These are phyloP conservation scores for Pseudogymnoascus sp. DNA, from an alignment of 2,329 filamentous ascomycete genomes.

Conservation along the genomic window DNA sequence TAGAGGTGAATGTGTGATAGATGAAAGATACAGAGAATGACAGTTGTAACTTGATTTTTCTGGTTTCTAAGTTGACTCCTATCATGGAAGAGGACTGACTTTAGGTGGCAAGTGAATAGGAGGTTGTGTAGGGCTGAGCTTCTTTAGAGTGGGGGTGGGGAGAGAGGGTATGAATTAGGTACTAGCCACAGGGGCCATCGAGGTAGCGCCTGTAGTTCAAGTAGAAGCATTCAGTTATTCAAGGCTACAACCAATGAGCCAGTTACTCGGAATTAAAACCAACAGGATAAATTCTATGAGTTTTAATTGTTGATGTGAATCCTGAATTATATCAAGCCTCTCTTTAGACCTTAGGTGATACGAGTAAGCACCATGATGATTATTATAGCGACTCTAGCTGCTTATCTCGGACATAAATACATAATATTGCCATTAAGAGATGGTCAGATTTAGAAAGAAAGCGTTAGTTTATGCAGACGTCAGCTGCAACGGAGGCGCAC, in stretches of 20 bases:
- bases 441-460: not conserved
- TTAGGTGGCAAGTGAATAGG: not conserved
- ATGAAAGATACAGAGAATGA: not conserved
- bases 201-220: too few relatives aligned
- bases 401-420: not conserved
- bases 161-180: too few relatives aligned
- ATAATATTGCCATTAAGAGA: not conserved
- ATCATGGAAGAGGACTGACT: not conserved
- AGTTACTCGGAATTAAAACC: too few relatives aligned
- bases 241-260: too few relatives aligned
- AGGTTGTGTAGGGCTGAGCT: not conserved
- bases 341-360: not conserved
- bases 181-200: not conserved
- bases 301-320: too few relatives aligned
- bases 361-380: not conserved
- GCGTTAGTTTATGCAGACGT: not conserved
- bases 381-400: not conserved
- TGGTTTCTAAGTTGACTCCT: not conserved
- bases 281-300: too few relatives aligned
- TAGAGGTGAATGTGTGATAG: not conserved
- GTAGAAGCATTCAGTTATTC: too few relatives aligned
- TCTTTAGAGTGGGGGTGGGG: not conserved
- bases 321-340: not conserved
- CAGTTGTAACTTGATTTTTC: not conserved
- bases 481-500: conserved; percentile 6